Conservation (phyloP, 2,329 filamentous ascomycete genomes). For the Ascochyta fabae region DNA sequence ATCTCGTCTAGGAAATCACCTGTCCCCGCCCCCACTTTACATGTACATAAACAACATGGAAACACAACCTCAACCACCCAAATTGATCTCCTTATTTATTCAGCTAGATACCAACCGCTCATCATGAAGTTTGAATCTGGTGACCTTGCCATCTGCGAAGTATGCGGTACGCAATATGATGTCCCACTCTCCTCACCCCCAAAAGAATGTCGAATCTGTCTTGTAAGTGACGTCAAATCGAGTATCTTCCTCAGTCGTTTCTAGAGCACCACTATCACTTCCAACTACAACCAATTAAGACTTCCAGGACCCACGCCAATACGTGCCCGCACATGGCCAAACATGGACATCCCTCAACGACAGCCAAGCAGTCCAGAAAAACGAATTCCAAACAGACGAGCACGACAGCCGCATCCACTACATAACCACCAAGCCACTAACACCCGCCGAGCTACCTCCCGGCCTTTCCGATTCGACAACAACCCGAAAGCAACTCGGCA, state of each 20-base stretch:
- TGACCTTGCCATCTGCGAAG: slow-evolving; percentile 65
- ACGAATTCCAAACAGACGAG: slow-evolving; percentile 59
- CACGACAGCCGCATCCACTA: slow-evolving; percentile 55
- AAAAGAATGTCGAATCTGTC: slow-evolving; percentile 71
- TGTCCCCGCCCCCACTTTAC: slow-evolving; percentile 18
- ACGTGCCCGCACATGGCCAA: slow-evolving; percentile 69
- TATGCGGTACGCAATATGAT: slow-evolving; percentile 75
- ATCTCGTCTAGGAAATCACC: slow-evolving; percentile 13
- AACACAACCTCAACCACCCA: neutral
- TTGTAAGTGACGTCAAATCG: slow-evolving; percentile 57
- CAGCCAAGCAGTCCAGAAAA: slow-evolving; percentile 56
- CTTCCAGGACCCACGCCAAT: slow-evolving; percentile 67
- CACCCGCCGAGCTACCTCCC: slow-evolving; percentile 27
- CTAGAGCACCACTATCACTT: neutral
- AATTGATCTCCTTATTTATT: too few relatives aligned
- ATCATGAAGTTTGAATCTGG: slow-evolving; percentile 41
- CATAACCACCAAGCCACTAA: slow-evolving; percentile 50
- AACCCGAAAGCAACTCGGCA: slow-evolving; percentile 63
- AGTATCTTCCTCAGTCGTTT: neutral
- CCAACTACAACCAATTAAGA: slow-evolving; percentile 12
- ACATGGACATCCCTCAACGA: slow-evolving; percentile 67
- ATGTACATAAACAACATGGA: slow-evolving; percentile 7
- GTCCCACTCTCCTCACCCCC: slow-evolving; percentile 56
- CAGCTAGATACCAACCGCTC: neutral
- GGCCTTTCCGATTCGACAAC: slow-evolving; percentile 47